A percentile compares a stretch with the other conserved stretches of the same genome.
Conservation (phyloP, 306 rosid species). For the Dicorynia guianensis region DNA sequence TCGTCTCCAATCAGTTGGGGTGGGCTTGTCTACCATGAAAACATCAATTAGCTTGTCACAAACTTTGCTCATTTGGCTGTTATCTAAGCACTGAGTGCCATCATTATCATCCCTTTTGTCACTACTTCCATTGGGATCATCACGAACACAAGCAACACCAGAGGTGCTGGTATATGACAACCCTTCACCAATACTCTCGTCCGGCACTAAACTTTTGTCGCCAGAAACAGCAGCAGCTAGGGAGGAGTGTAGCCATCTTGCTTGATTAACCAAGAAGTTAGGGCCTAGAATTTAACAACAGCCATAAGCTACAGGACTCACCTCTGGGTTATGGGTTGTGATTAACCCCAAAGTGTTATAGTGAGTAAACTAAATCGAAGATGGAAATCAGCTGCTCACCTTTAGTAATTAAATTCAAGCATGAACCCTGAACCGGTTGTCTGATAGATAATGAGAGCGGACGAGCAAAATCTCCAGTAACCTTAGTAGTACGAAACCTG, state of each 20-base stretch:
- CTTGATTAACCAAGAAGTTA: conserved; percentile 40
- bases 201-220: conserved; percentile 40
- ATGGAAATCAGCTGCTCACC: conserved; percentile 30
- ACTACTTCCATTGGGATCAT: conserved; percentile 19
- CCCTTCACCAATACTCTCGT: conserved; percentile 40
- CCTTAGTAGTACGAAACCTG: conserved; percentile 3
- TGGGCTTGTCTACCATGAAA: conserved; percentile 90
- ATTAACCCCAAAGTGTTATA: background rate
- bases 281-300: conserved; percentile 47
- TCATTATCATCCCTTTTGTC: conserved; percentile 40
- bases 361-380: background rate
- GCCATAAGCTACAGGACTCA: background rate
- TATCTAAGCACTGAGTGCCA: conserved; percentile 52
- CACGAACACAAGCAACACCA: conserved; percentile 12
- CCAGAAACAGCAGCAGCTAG: conserved; percentile 45
- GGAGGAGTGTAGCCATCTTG: conserved; percentile 36
- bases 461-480: background rate
- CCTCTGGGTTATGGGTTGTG: background rate
- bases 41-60: conserved; percentile 90
- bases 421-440: conserved; percentile 32
- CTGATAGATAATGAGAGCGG: conserved; percentile 35
- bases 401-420: conserved; percentile 34
- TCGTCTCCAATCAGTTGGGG: conserved; percentile 85
- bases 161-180: conserved; percentile 39
- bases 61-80: conserved; percentile 57